Evolutionary conservation across 164 flowering plant species (phyloP), one percentile per base, ranked within the genome.

Genomic region (Magnolia officinalis): DNA sequence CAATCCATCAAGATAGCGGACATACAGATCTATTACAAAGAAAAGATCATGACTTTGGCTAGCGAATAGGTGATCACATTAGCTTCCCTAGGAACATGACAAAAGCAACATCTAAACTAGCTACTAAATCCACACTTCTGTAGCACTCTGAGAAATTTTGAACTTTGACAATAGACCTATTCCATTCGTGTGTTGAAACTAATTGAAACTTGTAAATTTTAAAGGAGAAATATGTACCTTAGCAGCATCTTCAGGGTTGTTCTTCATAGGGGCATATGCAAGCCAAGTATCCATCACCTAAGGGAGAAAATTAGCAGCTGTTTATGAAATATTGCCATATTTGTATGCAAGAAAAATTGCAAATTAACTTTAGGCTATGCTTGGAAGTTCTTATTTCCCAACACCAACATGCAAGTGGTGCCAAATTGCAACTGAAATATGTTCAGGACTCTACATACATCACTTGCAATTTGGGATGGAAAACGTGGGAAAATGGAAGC

Each of bases 251-350:
- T 94, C 98, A 72, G 99, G 97, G 70, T 96, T 94, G 84, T 94
- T 96, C 84, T 96, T 96, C 78, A 96, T 98, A 68, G 99, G 99
- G 77, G 99, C 96, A 88, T 96, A 96, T 81, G 95, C 99, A 83
- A 96, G 84, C 99, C 99, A 96, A 80, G 93, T 63, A 84, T 94
- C 98, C 91, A 92, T 89, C 67, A 89, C 97, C 99, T 96, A 75
- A 71, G 66, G 76, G 75, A 24, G 45, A 21, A 70, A 67, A 79
- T 63, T 8, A 67, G 31, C 51, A 11, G 14, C 16, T 64, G 63
- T 13, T 26, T 37, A 29, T 52, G 21, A 55, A 37, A 74, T 10
- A 19, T 37, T 20, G 31, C 50, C n/a, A 8, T 16, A 13, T 19
- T 14, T 55, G 2, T 11, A 72, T 50, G 50, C 31, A 31, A 29